Evolutionary conservation across 2,329 filamentous ascomycete genomes (phyloP).

Genomic region (Clarireedia monteithiana): DNA sequence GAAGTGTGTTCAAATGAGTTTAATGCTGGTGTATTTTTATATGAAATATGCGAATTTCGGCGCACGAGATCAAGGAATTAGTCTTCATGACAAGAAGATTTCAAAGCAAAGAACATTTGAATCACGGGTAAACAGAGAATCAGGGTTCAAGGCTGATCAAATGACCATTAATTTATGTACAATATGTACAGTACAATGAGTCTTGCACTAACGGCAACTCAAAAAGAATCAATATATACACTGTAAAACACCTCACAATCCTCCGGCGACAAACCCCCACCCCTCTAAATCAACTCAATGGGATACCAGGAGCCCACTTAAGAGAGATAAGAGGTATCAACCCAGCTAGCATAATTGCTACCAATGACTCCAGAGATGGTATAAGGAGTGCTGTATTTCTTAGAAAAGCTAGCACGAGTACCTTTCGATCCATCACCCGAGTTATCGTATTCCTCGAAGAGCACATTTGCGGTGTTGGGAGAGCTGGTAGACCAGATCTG

Average conservation of each 20-base stretch:
- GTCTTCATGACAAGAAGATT: too few relatives aligned
- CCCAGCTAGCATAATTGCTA: conserved; percentile 34
- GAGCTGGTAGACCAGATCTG: conserved; percentile 37
- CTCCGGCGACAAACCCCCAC: not conserved
- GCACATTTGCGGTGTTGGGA: conserved; percentile 38
- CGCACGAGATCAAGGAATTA: too few relatives aligned
- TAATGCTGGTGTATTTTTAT: too few relatives aligned
- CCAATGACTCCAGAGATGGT: conserved; percentile 39
- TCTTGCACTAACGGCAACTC: not conserved
- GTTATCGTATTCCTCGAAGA: conserved; percentile 47
- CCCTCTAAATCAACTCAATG: not conserved
- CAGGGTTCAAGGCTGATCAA: not conserved
- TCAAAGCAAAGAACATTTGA: too few relatives aligned
- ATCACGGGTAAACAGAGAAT: too few relatives aligned
- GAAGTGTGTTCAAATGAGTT: too few relatives aligned
- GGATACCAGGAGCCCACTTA: conserved; percentile 6
- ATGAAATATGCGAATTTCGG: too few relatives aligned
- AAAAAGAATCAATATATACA: not conserved
- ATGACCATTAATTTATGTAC: not conserved
- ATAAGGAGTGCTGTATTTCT: conserved; percentile 33
- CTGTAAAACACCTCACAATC: not conserved
- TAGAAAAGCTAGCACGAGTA: conserved; percentile 40
- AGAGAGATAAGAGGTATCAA: conserved; percentile 35
- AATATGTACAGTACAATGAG: not conserved
- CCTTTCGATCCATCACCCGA: conserved; percentile 42